Percentiles rank a stretch among this genome's conserved stretches.
phyloP scores from a whole-genome alignment of 225 moss, liverwort and hornwort genomes.

The Asterella californica region DNA sequence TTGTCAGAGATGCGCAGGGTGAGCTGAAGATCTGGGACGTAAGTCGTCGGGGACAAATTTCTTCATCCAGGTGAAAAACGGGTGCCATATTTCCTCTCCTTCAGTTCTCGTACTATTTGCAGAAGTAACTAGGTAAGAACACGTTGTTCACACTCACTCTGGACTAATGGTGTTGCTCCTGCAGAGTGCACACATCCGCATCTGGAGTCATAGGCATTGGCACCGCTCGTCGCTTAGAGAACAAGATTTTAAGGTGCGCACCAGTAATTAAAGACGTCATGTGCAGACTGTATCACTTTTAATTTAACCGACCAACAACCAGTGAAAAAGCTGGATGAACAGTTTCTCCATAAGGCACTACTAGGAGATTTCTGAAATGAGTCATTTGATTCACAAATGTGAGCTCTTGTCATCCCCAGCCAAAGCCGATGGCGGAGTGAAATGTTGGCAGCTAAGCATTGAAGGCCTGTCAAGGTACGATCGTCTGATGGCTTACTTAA shows the following conservation, averaged over 20 bases:
- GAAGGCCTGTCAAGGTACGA: constrained; percentile 85
- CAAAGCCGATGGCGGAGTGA: constrained; percentile 97
- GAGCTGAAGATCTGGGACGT: constrained; percentile 93
- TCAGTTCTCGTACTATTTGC: not conserved
- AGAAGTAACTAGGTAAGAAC: not conserved
- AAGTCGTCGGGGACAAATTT: constrained; percentile 56
- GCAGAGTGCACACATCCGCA: constrained; percentile 82
- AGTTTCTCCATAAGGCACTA: no score
- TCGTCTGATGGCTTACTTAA: not conserved
- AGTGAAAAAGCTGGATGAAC: no score
- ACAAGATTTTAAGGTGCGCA: constrained; percentile 69
- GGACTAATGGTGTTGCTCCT: not conserved
- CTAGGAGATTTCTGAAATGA: not conserved
- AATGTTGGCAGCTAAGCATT: constrained; percentile 87
- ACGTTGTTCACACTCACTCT: not conserved
- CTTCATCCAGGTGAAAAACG: constrained; percentile 64
- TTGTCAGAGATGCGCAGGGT: constrained; percentile 86
- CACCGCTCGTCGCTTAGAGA: constrained; percentile 48
- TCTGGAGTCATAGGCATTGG: constrained; percentile 90
- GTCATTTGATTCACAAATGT: not conserved
- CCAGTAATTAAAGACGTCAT: not conserved
- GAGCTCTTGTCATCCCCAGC: constrained; percentile 38
- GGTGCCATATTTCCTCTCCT: not conserved
- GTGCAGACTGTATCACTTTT: not conserved
- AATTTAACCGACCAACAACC: no score